These are phyloP conservation scores for Porpolomopsis calyptriformis DNA, from an alignment of 768 basidiomycete genomes.

Conservation along the genomic window DNA sequence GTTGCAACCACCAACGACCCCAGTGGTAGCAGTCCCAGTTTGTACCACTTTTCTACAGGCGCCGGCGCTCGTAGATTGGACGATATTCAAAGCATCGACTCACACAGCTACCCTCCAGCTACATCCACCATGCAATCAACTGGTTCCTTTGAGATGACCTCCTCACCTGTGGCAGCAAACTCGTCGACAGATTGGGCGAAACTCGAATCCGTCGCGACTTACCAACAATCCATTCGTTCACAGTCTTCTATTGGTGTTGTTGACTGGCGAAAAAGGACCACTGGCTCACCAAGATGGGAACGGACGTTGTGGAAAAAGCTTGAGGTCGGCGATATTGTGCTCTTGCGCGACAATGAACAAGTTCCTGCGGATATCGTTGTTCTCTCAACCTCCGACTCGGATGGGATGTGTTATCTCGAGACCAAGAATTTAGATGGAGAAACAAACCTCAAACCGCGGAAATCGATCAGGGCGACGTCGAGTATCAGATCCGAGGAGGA, in stretches of 20 bases:
- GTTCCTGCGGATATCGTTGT: conserved; percentile 94
- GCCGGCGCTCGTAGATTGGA: conserved; percentile 46
- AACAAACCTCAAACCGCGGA: conserved; percentile 88
- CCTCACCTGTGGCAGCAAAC: conserved; percentile 21
- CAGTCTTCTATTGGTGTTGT: conserved; percentile 59
- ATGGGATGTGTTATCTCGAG: conserved; percentile 90
- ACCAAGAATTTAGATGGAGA: conserved; percentile 98
- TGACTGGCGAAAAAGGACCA: conserved; percentile 61
- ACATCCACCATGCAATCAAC: conserved; percentile 25
- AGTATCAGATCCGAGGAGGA: conserved; percentile 79
- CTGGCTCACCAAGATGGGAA: conserved; percentile 80
- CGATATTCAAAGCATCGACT: conserved; percentile 58
- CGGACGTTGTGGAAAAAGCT: conserved; percentile 98
- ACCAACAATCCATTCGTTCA: conserved; percentile 49
- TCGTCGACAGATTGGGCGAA: conserved; percentile 25
- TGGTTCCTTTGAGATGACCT: conserved; percentile 26
- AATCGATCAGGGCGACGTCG: conserved; percentile 64
- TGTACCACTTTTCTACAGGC: conserved; percentile 24
- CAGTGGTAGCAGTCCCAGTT: conserved; percentile 34
- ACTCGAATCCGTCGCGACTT: conserved; percentile 35
- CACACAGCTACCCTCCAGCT: conserved; percentile 53
- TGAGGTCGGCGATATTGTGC: conserved; percentile 91
- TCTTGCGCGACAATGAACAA: conserved; percentile 88
- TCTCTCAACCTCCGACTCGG: conserved; percentile 82
- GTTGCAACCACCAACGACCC: conserved; percentile 28